Evolutionary conservation across 352 stramenopile genomes (phyloP).

Genomic region (Globisporangium cylindrosporum): DNA sequence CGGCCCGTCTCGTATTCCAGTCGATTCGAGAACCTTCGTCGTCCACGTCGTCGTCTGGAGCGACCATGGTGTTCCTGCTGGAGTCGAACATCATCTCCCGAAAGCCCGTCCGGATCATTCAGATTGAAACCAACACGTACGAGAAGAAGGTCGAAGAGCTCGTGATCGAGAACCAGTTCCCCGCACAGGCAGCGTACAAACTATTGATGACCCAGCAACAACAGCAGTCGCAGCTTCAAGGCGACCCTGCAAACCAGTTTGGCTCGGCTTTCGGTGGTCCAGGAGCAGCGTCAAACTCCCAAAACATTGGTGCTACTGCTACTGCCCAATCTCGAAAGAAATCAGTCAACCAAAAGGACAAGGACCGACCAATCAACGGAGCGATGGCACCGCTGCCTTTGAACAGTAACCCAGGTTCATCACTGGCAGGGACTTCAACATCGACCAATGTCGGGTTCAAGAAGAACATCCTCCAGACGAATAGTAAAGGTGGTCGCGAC

Average conservation of each 20-base stretch:
- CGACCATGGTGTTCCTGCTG: conserved; percentile 90
- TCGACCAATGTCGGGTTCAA: background rate
- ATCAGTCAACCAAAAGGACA: conserved; percentile 14
- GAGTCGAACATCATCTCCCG: conserved; percentile 78
- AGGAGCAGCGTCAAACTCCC: background rate
- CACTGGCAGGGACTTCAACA: background rate
- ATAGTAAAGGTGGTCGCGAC: conserved; percentile 26
- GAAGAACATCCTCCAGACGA: conserved; percentile 3
- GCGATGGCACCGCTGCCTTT: background rate
- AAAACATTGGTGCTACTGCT: background rate
- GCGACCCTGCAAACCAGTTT: background rate
- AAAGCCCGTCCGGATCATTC: conserved; percentile 76
- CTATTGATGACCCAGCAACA: conserved; percentile 67
- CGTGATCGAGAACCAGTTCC: conserved; percentile 87
- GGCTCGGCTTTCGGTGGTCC: background rate
- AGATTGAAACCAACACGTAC: conserved; percentile 77
- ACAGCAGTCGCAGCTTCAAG: conserved; percentile 1
- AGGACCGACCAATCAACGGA: background rate
- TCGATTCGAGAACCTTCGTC: conserved; percentile 41
- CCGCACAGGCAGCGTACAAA: conserved; percentile 61
- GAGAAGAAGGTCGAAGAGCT: conserved; percentile 78
- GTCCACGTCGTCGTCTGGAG: conserved; percentile 24
- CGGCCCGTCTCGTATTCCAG: conserved; percentile 89
- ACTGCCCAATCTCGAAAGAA: conserved; percentile 10
- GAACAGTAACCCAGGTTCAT: background rate